Conservation (phyloP, 176 grass and related monocot genomes). For the Paspalum notatum region DNA sequence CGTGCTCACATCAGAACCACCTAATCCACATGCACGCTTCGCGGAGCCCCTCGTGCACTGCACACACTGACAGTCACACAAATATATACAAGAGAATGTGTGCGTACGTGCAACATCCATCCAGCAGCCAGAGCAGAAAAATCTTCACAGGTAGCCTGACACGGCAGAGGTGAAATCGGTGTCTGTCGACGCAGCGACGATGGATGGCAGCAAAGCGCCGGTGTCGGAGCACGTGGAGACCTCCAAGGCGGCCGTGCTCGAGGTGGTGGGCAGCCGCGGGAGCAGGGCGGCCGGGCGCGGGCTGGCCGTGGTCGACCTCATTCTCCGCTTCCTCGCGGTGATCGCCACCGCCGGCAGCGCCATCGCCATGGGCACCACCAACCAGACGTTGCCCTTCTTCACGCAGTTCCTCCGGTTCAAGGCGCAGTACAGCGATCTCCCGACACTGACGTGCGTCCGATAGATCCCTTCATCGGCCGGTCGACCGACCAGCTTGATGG, state of each 20-base stretch:
- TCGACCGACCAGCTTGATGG: too few relatives aligned
- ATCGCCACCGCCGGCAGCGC: conserved; percentile 54
- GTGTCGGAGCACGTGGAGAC: conserved; percentile 40
- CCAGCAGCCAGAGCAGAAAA: background rate
- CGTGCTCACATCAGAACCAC: conserved; percentile 22
- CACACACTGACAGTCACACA: too few relatives aligned
- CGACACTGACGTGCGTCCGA: conserved; percentile 42
- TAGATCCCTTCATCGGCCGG: background rate
- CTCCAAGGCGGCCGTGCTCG: conserved; percentile 14
- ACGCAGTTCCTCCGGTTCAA: conserved; percentile 72
- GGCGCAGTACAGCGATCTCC: conserved; percentile 59
- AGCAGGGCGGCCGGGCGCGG: conserved; percentile 11
- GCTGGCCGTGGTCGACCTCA: conserved; percentile 45
- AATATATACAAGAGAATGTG: background rate
- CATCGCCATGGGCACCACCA: conserved; percentile 64
- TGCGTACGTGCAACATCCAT: background rate
- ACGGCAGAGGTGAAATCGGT: background rate
- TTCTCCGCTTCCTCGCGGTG: conserved; percentile 48
- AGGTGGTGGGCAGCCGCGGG: background rate
- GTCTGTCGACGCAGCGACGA: background rate
- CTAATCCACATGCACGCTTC: conserved; percentile 3
- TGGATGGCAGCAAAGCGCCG: conserved; percentile 24
- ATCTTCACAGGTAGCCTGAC: background rate
- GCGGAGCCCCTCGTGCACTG: background rate
- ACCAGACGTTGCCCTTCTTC: conserved; percentile 61